Evolutionary conservation across 2,329 filamentous ascomycete genomes (phyloP).

Genomic region (Aspergillus brasiliensis): DNA sequence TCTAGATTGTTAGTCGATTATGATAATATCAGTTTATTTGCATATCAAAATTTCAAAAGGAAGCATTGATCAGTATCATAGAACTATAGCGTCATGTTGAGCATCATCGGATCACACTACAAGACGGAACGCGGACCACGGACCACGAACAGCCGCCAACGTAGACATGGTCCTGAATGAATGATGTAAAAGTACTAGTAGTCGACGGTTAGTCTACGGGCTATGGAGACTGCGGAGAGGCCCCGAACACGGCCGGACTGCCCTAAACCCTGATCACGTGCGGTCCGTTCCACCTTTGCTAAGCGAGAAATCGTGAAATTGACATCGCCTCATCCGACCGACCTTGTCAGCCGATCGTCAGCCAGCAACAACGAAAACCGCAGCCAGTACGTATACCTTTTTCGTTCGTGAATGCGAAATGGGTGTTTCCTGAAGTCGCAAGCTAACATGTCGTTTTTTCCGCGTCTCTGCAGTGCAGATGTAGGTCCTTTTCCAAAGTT

Average conservation of each 20-base stretch:
- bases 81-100: not conserved
- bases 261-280: conserved; percentile 42
- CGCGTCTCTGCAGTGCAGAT: conserved; percentile 73
- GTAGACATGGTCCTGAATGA: not conserved
- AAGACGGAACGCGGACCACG: not conserved
- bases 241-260: conserved; percentile 7
- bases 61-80: not conserved
- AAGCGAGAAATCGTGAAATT: conserved; percentile 49
- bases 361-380: conserved; percentile 49
- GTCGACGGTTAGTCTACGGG: no score
- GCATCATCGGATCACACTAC: not conserved
- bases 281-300: conserved; percentile 39
- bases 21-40: no score
- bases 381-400: conserved; percentile 47
- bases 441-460: conserved; percentile 52
- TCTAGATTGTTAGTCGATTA: no score
- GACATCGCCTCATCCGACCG: conserved; percentile 39
- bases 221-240: conserved; percentile 14
- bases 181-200: not conserved
- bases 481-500: conserved; percentile 59
- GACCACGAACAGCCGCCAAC: not conserved
- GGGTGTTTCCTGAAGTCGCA: conserved; percentile 17
- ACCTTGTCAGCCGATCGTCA: conserved; percentile 42
- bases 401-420: conserved; percentile 14
- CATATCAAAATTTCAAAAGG: not conserved